A percentile compares a stretch with the other conserved stretches of the same genome.
Conservation (phyloP, 805 yeast genomes). For the Metschnikowia peoriensis region DNA sequence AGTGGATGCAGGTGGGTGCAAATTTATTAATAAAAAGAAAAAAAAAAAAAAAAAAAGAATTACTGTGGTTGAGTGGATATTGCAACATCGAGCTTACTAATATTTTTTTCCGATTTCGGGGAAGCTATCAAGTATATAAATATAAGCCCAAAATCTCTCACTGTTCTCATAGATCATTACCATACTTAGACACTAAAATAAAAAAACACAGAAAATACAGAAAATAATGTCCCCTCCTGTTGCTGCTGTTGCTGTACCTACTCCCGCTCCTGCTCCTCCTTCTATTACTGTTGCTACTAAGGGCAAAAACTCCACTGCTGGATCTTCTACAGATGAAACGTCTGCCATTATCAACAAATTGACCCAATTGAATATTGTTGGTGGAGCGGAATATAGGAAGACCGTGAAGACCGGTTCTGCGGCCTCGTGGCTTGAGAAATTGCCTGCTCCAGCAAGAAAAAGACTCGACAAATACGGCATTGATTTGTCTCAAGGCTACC, state of each 20-base stretch:
- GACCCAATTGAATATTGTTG: constrained; percentile 13
- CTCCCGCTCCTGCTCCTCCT: neutral
- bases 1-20: constrained; percentile 6
- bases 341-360: constrained; percentile 12
- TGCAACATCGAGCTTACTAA: constrained; percentile 4
- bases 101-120: neutral
- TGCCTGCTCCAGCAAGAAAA: constrained; percentile 25
- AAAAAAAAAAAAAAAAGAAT: no score
- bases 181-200: neutral
- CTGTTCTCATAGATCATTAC: neutral
- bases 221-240: constrained; percentile 8
- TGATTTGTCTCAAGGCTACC: constrained; percentile 28
- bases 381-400: constrained; percentile 10
- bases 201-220: neutral
- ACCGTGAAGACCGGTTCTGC: constrained; percentile 13
- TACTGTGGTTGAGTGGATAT: constrained; percentile 7
- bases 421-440: constrained; percentile 18
- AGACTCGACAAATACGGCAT: constrained; percentile 25
- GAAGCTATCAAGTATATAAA: neutral
- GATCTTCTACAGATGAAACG: constrained; percentile 3
- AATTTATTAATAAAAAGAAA: no score
- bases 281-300: neutral
- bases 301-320: neutral
- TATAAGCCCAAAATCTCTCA: neutral
- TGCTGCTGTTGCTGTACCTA: neutral